Conservation (phyloP, 1,284 basidiomycete species). For the Thelephora terrestris region DNA sequence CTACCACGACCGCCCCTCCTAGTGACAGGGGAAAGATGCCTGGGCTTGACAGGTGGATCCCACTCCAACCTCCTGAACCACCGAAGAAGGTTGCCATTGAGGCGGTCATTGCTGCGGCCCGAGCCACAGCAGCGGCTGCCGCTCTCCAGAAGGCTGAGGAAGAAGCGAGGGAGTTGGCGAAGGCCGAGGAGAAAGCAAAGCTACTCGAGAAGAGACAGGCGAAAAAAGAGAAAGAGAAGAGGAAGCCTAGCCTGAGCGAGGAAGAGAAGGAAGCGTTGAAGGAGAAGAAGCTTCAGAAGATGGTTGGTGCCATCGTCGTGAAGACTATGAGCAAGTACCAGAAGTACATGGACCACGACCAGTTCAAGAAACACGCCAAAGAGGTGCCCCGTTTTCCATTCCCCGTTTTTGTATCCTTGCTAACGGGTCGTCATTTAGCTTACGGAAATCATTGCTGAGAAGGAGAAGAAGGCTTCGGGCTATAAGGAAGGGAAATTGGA, state of each 20-base stretch:
- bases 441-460: constrained; percentile 75
- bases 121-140: constrained; percentile 31
- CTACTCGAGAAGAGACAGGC: constrained; percentile 21
- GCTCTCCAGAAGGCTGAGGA: constrained; percentile 21
- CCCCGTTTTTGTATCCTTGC: constrained; percentile 4
- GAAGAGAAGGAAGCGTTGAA: constrained; percentile 60
- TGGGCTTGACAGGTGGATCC: no score
- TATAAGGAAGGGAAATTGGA: constrained; percentile 68
- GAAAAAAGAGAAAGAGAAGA: constrained; percentile 24
- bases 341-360: constrained; percentile 70
- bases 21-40: background rate
- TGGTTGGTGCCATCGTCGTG: constrained; percentile 87
- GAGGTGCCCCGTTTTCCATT: constrained; percentile 45
- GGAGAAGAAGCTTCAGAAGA: constrained; percentile 76
- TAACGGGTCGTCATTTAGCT: constrained; percentile 33
- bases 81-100: constrained; percentile 24
- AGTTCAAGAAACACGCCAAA: constrained; percentile 93
- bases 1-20: constrained; percentile 1
- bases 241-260: constrained; percentile 29
- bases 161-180: constrained; percentile 21
- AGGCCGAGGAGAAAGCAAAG: constrained; percentile 11
- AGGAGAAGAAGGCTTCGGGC: constrained; percentile 85
- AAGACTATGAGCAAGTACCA: constrained; percentile 86
- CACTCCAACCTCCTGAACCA: no score
- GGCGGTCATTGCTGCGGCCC: constrained; percentile 29